These are phyloP conservation scores for Abrus precatorius DNA, from an alignment of 306 rosid genomes.

Conservation along the genomic window DNA sequence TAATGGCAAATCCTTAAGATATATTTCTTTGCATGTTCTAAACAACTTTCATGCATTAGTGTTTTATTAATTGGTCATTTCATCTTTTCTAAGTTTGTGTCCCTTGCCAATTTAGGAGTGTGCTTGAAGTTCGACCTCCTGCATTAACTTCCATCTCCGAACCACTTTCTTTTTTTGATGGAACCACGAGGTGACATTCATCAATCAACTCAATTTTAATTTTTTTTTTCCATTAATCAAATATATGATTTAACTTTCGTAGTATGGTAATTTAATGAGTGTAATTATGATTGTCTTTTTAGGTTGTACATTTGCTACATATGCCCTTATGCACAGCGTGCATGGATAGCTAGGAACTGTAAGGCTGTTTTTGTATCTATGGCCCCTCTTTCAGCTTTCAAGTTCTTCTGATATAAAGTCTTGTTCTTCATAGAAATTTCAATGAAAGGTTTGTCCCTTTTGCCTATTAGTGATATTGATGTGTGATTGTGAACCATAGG, in stretches of 20 bases:
- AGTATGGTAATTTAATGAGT: not conserved
- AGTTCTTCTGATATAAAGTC: not conserved
- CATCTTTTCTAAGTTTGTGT: slow-evolving; percentile 7
- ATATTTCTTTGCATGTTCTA: not conserved
- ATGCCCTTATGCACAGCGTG: slow-evolving; percentile 6
- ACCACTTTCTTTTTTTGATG: slow-evolving; percentile 12
- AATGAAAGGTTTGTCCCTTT: not conserved
- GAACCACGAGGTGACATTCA: slow-evolving; percentile 4
- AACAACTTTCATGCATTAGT: not conserved
- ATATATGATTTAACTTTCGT: not conserved
- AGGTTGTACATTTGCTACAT: slow-evolving; percentile 11
- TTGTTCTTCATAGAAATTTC: not conserved
- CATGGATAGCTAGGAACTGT: slow-evolving; percentile 20
- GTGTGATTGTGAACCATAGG: not conserved
- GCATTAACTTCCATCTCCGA: slow-evolving; percentile 4
- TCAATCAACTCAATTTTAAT: not conserved
- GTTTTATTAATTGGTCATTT: not conserved
- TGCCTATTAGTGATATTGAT: not conserved
- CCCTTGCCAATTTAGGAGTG: not conserved
- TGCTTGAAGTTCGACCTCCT: not conserved
- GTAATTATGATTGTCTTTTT: not conserved
- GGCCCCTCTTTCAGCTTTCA: not conserved
- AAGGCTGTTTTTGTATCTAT: not conserved
- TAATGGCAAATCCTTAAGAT: not conserved
- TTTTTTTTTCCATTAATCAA: not conserved